Conservation (phyloP, 192 early-diverging fungal genomes). For the Nowakowskiella sp. region DNA sequence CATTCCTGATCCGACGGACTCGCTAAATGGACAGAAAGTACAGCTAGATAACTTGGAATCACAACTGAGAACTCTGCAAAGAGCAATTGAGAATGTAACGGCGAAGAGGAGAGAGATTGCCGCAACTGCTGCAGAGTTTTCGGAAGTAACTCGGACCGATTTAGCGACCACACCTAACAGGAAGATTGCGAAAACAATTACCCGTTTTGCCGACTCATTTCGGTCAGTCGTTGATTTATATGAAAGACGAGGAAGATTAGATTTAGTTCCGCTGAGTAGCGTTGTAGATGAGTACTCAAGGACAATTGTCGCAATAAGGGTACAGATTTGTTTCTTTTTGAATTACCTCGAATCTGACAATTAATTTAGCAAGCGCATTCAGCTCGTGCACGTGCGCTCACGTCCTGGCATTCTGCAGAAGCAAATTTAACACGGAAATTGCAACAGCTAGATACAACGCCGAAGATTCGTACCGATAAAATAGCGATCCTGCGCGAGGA, state of each 20-base stretch:
- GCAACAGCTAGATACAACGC: constrained; percentile 18
- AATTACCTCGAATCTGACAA: neutral
- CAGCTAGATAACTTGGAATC: constrained; percentile 6
- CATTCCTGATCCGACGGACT: neutral
- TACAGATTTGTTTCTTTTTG: too few relatives aligned
- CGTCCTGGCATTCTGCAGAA: constrained; percentile 60
- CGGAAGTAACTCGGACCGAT: too few relatives aligned
- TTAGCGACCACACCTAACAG: too few relatives aligned
- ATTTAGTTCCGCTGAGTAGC: neutral
- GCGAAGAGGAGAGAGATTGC: too few relatives aligned
- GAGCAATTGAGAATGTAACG: too few relatives aligned
- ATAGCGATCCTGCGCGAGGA: constrained; percentile 31
- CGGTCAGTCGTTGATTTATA: constrained; percentile 42
- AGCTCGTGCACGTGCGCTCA: constrained; percentile 61
- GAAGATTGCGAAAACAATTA: constrained; percentile 14
- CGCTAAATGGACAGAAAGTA: neutral
- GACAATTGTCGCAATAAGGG: constrained; percentile 73
- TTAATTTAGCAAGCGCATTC: constrained; percentile 55
- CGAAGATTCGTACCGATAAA: constrained; percentile 38
- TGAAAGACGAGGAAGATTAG: constrained; percentile 13
- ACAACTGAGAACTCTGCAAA: too few relatives aligned
- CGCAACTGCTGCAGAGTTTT: too few relatives aligned
- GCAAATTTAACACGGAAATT: constrained; percentile 63
- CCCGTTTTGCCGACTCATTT: neutral
- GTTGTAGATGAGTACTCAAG: constrained; percentile 80